phyloP scores from a whole-genome alignment of 495 filamentous ascomycete genomes.

The Aspergillus sparsus region DNA sequence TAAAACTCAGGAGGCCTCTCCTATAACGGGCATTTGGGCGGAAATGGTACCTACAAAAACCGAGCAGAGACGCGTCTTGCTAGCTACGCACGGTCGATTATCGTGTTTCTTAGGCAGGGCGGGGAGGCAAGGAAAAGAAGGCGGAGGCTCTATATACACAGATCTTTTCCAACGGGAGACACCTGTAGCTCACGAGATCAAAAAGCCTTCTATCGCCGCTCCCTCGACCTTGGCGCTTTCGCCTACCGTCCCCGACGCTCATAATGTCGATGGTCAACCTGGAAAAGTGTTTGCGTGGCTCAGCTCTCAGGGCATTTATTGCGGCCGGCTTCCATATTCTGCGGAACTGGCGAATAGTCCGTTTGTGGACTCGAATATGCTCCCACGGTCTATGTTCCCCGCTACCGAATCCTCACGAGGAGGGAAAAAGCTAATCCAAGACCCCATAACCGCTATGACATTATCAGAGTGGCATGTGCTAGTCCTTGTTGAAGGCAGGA shows the following conservation, averaged over 20 bases:
- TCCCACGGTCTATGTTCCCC: slow-evolving; percentile 70
- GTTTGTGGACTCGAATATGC: slow-evolving; percentile 73
- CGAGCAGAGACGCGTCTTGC: slow-evolving; percentile 72
- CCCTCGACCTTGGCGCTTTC: slow-evolving; percentile 71
- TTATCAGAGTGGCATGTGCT: slow-evolving; percentile 92
- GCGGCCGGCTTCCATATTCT: slow-evolving; percentile 67
- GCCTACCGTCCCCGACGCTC: slow-evolving; percentile 62
- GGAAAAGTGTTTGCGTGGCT: slow-evolving; percentile 90
- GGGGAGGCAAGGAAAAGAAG: slow-evolving; percentile 72
- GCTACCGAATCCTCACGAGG: slow-evolving; percentile 63
- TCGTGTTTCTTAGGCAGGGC: slow-evolving; percentile 77
- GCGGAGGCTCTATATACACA: slow-evolving; percentile 77
- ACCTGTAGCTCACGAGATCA: slow-evolving; percentile 69
- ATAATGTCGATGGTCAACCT: slow-evolving; percentile 44
- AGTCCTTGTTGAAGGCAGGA: slow-evolving; percentile 74
- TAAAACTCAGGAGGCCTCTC: slow-evolving; percentile 71
- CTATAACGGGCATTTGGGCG: slow-evolving; percentile 79
- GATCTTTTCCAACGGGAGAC: slow-evolving; percentile 86
- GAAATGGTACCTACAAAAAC: slow-evolving; percentile 65
- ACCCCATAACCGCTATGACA: slow-evolving; percentile 75
- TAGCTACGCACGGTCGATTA: slow-evolving; percentile 73
- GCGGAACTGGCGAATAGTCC: slow-evolving; percentile 48
- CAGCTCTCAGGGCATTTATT: slow-evolving; percentile 79
- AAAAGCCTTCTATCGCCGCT: slow-evolving; percentile 52
- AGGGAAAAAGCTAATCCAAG: slow-evolving; percentile 62